Conservation (phyloP, 2,329 filamentous ascomycete species). For the Monosporascus sp. region DNA sequence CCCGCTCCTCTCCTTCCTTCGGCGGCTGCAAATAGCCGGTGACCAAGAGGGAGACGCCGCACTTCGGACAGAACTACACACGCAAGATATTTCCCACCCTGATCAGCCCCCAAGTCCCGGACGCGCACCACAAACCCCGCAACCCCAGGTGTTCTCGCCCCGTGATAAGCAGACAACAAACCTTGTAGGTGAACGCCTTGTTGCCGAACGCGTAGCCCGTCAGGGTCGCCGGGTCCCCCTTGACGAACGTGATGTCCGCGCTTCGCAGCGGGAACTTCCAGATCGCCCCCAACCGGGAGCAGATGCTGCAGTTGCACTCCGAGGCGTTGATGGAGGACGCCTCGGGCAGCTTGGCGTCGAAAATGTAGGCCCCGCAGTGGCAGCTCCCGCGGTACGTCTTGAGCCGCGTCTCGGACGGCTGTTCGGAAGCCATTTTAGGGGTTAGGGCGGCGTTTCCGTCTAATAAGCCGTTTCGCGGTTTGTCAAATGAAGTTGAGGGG, state of each 20-base stretch:
- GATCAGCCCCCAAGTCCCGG: too few species aligned
- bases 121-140: too few species aligned
- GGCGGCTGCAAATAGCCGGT: slow-evolving; percentile 14
- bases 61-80: slow-evolving; percentile 45
- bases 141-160: too few species aligned
- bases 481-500: not conserved
- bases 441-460: not conserved
- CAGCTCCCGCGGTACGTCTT: slow-evolving; percentile 52
- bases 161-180: slow-evolving; percentile 10
- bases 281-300: slow-evolving; percentile 44
- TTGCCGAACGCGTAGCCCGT: slow-evolving; percentile 39
- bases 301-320: slow-evolving; percentile 65
- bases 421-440: not conserved
- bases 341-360: slow-evolving; percentile 48
- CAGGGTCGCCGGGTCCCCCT: slow-evolving; percentile 37
- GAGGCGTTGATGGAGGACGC: slow-evolving; percentile 46
- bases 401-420: slow-evolving; percentile 3
- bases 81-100: not conserved
- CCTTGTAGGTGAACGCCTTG: slow-evolving; percentile 37
- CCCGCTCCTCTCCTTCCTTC: slow-evolving; percentile 20
- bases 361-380: slow-evolving; percentile 51
- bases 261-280: slow-evolving; percentile 21
- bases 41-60: slow-evolving; percentile 39
- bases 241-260: slow-evolving; percentile 37
- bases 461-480: not conserved